These are phyloP conservation scores for Bretschneidera sinensis DNA, from an alignment of 345 rosid species.

Conservation along the genomic window DNA sequence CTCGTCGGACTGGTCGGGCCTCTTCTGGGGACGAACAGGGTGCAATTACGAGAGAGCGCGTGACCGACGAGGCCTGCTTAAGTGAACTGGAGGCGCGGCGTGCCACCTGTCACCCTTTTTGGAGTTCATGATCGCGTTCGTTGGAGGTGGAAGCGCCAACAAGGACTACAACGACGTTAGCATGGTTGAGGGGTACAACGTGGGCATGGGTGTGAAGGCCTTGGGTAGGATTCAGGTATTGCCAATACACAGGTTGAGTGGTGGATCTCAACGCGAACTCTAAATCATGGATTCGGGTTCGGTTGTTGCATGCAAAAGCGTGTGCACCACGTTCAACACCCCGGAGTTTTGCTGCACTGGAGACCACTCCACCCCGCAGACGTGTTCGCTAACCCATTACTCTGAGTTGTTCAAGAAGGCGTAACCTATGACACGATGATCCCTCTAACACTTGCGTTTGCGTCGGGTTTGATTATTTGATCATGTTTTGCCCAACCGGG, in stretches of 20 bases:
- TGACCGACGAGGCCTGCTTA: conserved; percentile 68
- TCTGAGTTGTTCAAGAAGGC: conserved; percentile 74
- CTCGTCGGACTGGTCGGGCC: conserved; percentile 79
- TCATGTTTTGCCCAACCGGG: conserved; percentile 77
- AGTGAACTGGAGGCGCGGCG: conserved; percentile 74
- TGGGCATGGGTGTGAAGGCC: conserved; percentile 64
- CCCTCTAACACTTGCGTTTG: conserved; percentile 80
- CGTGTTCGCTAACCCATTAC: conserved; percentile 74
- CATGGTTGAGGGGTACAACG: conserved; percentile 88
- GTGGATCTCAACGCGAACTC: conserved; percentile 55
- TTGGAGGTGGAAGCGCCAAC: conserved; percentile 18
- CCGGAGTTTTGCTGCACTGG: conserved; percentile 85
- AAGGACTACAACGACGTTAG: conserved; percentile 93
- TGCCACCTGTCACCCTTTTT: conserved; percentile 62
- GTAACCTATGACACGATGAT: conserved; percentile 88
- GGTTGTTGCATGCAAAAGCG: conserved; percentile 79
- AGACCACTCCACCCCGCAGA: conserved; percentile 59
- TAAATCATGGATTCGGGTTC: conserved; percentile 42
- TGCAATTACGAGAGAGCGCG: conserved; percentile 74
- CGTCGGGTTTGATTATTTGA: conserved; percentile 62
- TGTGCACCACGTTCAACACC: conserved; percentile 66
- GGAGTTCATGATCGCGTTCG: conserved; percentile 65
- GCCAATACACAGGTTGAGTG: conserved; percentile 73
- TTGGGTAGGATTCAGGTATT: conserved; percentile 63
- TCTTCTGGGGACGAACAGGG: conserved; percentile 85